Evolutionary conservation across 495 filamentous ascomycete genomes (phyloP), one percentile per base, ranked within the genome.

Genomic region (Delitschia confertaspora): DNA sequence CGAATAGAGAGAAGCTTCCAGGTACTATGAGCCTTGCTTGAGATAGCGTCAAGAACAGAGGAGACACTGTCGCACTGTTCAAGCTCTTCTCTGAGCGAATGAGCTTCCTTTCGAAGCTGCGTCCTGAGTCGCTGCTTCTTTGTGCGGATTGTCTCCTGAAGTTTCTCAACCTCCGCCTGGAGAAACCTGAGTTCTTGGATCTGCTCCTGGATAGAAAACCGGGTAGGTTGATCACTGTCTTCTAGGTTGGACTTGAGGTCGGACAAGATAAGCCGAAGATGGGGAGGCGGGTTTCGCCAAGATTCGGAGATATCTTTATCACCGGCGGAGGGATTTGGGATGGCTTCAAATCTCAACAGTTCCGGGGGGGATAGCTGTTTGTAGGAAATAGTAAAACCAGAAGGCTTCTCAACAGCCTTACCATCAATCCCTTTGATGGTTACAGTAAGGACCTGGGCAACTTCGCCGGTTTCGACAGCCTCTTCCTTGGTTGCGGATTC

Each of bases 61-160:
- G 45, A 23, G 23, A 68, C 18, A 24, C 49, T 62, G 42, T 66
- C 60, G 42, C 65, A 68, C 24, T 61, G 49, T 26, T 60, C 34
- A 13, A 66, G 31, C 19, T 62, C 50, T 29, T 60, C 36, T 24
- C 46, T 48, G 6, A 65, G 48, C 24, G 29, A 44, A 9, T 42
- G 31, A 6, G 55, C 37, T 34, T 62, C 53, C 16, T 48, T 7
- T 29, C 50, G 37, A 2, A 60, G 44, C 13, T 60, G 44, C 7
- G 37, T 26, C 10, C 47, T 38, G 34, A 64, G 46, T 10, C 46
- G 33, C 11, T 55, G 35, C 47, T 58, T 52, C 53, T 59, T 57
- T 2, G 47, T 40, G 10, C 33, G 17, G 31, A 63, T 59, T 3
- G 33, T 46, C 7, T 34, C 18, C 10, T 60, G 46, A 11, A 66